phyloP scores from a whole-genome alignment of 805 yeast genomes.

The Starmerella potacharoeniae region DNA sequence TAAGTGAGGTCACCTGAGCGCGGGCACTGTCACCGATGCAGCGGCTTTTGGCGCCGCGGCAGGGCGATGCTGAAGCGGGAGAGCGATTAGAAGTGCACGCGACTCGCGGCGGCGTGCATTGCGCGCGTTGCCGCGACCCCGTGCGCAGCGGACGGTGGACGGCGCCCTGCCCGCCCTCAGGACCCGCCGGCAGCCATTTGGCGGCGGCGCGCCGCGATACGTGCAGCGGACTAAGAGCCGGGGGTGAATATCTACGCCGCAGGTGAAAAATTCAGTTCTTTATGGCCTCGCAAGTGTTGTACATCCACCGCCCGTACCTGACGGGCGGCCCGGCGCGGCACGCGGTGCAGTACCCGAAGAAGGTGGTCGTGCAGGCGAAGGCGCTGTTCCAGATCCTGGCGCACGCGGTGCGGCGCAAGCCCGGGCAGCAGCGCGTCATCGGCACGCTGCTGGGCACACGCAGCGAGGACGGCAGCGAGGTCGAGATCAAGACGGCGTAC shows the following conservation, averaged over 20 bases:
- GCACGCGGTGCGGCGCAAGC: slow-evolving; percentile 48
- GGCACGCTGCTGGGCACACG: slow-evolving; percentile 75
- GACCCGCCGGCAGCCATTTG: neutral
- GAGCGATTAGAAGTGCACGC: neutral
- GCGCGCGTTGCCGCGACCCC: too few species aligned
- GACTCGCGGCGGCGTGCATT: too few species aligned
- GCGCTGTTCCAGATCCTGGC: slow-evolving; percentile 70
- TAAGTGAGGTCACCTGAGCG: neutral
- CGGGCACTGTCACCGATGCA: neutral
- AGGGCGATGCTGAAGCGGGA: too few species aligned
- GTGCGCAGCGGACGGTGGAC: too few species aligned
- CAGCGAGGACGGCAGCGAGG: slow-evolving; percentile 69
- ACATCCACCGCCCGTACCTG: slow-evolving; percentile 17
- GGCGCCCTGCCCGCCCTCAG: too few species aligned
- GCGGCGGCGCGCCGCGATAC: neutral
- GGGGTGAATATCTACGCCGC: neutral
- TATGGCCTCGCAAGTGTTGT: slow-evolving; percentile 16
- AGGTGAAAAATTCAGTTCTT: slow-evolving; percentile 6
- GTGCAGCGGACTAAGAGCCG: slow-evolving; percentile 1
- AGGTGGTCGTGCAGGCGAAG: slow-evolving; percentile 49
- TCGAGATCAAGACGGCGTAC: slow-evolving; percentile 64
- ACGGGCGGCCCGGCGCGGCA: slow-evolving; percentile 21
- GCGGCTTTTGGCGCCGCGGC: too few species aligned
- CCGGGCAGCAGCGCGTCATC: slow-evolving; percentile 49
- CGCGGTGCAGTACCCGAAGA: slow-evolving; percentile 22